These are phyloP conservation scores for Magnaporthiopsis poae DNA, from an alignment of 2,329 filamentous ascomycete genomes.

Conservation along the genomic window DNA sequence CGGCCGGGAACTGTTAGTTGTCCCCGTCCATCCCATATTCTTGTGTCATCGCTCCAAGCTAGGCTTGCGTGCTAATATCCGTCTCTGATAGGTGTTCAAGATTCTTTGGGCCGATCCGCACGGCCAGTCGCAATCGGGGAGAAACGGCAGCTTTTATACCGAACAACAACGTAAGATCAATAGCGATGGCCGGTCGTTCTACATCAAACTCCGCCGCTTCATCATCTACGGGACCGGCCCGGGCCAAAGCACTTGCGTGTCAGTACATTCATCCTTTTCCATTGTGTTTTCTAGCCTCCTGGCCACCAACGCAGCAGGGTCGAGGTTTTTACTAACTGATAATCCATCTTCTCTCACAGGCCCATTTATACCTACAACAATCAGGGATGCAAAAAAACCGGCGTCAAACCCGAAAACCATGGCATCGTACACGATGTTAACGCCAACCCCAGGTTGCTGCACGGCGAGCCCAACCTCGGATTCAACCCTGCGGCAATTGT, in stretches of 20 bases:
- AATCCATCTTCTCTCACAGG: constrained; percentile 22
- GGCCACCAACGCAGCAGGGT: neutral
- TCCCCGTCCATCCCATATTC: neutral
- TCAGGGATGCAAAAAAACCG: constrained; percentile 42
- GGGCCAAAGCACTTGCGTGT: constrained; percentile 49
- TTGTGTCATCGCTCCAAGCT: neutral
- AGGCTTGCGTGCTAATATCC: neutral
- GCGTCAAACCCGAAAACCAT: constrained; percentile 42
- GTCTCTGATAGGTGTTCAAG: constrained; percentile 39
- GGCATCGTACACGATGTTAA: constrained; percentile 38
- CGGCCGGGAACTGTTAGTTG: neutral
- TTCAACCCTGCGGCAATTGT: constrained; percentile 36
- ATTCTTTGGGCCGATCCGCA: constrained; percentile 44
- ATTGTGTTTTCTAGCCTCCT: neutral
- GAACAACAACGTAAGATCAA: neutral
- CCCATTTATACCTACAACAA: constrained; percentile 47
- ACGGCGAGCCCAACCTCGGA: constrained; percentile 37
- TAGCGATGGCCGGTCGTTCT: constrained; percentile 26
- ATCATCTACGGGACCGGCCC: constrained; percentile 42
- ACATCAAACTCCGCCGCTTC: constrained; percentile 43
- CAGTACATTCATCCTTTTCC: constrained; percentile 18
- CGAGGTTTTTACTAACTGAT: neutral
- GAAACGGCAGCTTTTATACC: neutral
- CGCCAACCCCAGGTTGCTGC: constrained; percentile 23
- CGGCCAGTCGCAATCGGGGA: constrained; percentile 21